Conservation (phyloP, 2,329 filamentous ascomycete genomes). For the Metarhizium humberi region DNA sequence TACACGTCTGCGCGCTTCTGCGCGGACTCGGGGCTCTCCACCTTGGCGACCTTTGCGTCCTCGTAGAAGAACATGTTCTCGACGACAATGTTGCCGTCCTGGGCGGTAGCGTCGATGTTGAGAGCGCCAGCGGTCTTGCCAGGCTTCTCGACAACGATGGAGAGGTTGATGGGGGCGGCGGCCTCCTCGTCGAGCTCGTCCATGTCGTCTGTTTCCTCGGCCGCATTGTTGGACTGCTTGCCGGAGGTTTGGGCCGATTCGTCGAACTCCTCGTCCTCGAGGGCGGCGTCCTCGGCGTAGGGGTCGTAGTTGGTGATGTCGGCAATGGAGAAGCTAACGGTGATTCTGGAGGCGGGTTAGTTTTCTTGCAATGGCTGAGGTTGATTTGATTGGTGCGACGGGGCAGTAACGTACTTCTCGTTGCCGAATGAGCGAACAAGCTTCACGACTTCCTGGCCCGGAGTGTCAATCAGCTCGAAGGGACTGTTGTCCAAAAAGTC, state of each 20-base stretch:
- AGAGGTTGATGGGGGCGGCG: constrained; percentile 71
- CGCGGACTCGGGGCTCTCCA: constrained; percentile 64
- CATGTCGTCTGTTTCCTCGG: constrained; percentile 34
- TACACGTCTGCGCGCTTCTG: constrained; percentile 73
- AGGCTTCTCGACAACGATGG: constrained; percentile 81
- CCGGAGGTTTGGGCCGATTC: constrained; percentile 40
- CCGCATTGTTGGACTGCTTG: constrained; percentile 41
- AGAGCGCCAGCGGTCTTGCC: constrained; percentile 63
- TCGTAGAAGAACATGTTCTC: constrained; percentile 87
- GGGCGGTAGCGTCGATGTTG: constrained; percentile 75
- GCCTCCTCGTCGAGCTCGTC: constrained; percentile 43
- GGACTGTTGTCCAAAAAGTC: constrained; percentile 81
- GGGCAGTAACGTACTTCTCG: constrained; percentile 59
- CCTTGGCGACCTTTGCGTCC: constrained; percentile 67
- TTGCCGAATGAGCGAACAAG: constrained; percentile 76
- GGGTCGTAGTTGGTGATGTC: constrained; percentile 31
- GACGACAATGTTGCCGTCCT: constrained; percentile 78
- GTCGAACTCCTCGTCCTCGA: constrained; percentile 30
- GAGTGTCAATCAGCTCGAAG: constrained; percentile 73
- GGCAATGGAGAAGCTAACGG: constrained; percentile 33
- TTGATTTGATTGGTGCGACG: not conserved
- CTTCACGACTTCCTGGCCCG: constrained; percentile 80
- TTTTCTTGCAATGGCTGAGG: not conserved
- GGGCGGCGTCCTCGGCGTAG: constrained; percentile 26
- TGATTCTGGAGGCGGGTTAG: constrained; percentile 25